Percentiles rank a stretch among this genome's conserved stretches.
Conservation (phyloP, 2,329 filamentous ascomycete species). For the Peltaster fructicola region DNA sequence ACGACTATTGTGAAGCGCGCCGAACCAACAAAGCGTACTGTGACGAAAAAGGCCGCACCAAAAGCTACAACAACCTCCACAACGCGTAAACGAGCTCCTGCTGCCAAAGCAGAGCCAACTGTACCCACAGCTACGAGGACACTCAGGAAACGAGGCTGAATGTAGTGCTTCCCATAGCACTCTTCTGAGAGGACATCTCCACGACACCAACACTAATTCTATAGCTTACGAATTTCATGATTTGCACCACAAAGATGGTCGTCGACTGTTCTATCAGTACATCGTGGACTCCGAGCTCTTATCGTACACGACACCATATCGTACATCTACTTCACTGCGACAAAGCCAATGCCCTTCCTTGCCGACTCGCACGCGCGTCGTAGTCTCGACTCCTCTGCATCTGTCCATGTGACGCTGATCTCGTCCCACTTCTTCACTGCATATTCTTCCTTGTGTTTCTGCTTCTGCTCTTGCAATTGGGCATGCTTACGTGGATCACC, state of each 20-base stretch:
- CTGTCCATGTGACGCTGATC: slow-evolving; percentile 45
- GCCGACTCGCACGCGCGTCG: slow-evolving; percentile 38
- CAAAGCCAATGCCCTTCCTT: slow-evolving; percentile 40
- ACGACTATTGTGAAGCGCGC: slow-evolving; percentile 45
- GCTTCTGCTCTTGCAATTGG: slow-evolving; percentile 38
- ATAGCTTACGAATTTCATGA: too few species aligned
- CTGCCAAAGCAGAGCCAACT: slow-evolving; percentile 3
- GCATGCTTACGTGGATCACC: slow-evolving; percentile 41
- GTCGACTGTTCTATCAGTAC: too few species aligned
- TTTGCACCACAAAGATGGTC: too few species aligned
- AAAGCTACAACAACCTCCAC: background rate
- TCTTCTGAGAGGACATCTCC: background rate
- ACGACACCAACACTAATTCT: slow-evolving; percentile 1
- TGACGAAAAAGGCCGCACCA: slow-evolving; percentile 11
- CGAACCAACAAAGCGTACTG: slow-evolving; percentile 21
- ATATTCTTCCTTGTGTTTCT: slow-evolving; percentile 39
- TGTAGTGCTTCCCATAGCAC: slow-evolving; percentile 30
- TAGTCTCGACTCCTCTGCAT: slow-evolving; percentile 42
- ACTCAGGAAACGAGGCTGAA: slow-evolving; percentile 15
- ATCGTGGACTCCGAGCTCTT: too few species aligned
- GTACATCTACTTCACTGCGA: slow-evolving; percentile 43
- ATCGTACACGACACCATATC: slow-evolving; percentile 30
- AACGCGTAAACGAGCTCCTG: slow-evolving; percentile 4
- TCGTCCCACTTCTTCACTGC: slow-evolving; percentile 45
- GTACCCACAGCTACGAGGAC: too few species aligned